These are phyloP conservation scores for Cyberlindnera euphorbiiphila DNA, from an alignment of 805 yeast species.

Conservation along the genomic window DNA sequence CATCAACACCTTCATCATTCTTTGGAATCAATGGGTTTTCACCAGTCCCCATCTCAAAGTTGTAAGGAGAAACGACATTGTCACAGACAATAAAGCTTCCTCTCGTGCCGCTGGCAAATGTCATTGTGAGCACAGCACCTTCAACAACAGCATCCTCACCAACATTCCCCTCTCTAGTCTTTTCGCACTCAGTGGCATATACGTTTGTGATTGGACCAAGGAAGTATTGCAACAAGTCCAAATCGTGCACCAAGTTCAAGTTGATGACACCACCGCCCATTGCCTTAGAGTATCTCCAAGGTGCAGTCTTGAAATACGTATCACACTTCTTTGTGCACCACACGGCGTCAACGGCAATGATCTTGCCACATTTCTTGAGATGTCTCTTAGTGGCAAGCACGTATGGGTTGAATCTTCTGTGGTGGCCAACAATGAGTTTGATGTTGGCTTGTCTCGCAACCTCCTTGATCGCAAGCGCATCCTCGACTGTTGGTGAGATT, in stretches of 20 bases:
- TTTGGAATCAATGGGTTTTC: slow-evolving; percentile 22
- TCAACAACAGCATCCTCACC: slow-evolving; percentile 20
- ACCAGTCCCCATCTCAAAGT: slow-evolving; percentile 24
- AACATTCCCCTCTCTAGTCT: slow-evolving; percentile 11
- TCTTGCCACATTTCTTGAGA: slow-evolving; percentile 14
- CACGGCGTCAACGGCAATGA: slow-evolving; percentile 21
- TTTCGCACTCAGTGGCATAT: slow-evolving; percentile 15
- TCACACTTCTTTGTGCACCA: slow-evolving; percentile 22
- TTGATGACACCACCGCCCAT: slow-evolving; percentile 21
- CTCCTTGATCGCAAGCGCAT: slow-evolving; percentile 14
- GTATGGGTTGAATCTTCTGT: slow-evolving; percentile 23
- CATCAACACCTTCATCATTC: slow-evolving; percentile 13
- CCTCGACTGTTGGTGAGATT: slow-evolving; percentile 16
- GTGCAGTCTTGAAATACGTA: slow-evolving; percentile 17
- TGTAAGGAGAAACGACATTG: slow-evolving; percentile 20
- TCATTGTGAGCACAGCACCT: slow-evolving; percentile 19
- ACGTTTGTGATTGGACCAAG: slow-evolving; percentile 19
- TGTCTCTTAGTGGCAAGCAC: slow-evolving; percentile 20
- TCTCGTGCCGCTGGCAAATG: slow-evolving; percentile 16
- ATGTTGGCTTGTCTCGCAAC: slow-evolving; percentile 9
- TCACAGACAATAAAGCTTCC: slow-evolving; percentile 21
- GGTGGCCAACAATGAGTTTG: slow-evolving; percentile 20
- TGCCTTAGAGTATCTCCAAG: slow-evolving; percentile 17
- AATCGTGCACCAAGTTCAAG: slow-evolving; percentile 21
- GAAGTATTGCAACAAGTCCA: slow-evolving; percentile 20